Evolutionary conservation across 1,284 basidiomycete genomes (phyloP).

Genomic region (Inonotus hispidus): DNA sequence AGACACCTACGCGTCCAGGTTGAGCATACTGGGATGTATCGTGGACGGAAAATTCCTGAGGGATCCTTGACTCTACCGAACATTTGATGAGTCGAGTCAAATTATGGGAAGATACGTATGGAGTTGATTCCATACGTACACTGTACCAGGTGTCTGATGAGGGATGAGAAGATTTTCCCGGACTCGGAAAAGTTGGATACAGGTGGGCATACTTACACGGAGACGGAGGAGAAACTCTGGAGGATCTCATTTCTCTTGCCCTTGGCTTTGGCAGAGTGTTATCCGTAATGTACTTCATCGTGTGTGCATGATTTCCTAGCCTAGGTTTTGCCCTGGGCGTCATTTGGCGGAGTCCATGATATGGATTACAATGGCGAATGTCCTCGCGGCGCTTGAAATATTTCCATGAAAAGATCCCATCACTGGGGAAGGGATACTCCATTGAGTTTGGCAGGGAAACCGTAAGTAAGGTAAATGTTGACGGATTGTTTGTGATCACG

Average conservation of each 20-base stretch:
- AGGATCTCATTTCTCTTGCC: not conserved
- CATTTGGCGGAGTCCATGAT: constrained; percentile 10
- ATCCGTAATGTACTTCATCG: not conserved
- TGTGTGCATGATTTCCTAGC: not conserved
- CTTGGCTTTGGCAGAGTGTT: constrained; percentile 5
- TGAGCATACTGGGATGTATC: constrained; percentile 10
- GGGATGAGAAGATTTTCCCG: constrained; percentile 8
- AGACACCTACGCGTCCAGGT: not conserved
- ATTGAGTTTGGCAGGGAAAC: constrained; percentile 5
- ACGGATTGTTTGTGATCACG: too few species aligned
- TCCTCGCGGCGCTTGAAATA: constrained; percentile 13
- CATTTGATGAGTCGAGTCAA: constrained; percentile 11
- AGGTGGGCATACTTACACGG: not conserved
- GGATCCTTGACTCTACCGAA: constrained; percentile 15
- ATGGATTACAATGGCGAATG: constrained; percentile 14
- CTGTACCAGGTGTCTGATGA: constrained; percentile 17
- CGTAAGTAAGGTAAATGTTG: too few species aligned
- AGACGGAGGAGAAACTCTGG: constrained; percentile 7
- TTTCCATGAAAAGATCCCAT: constrained; percentile 5
- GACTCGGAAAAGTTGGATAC: constrained; percentile 9
- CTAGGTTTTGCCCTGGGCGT: constrained; percentile 16
- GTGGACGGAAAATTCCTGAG: constrained; percentile 11
- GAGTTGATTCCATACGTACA: not conserved
- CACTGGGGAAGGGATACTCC: not conserved
- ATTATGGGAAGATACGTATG: not conserved